Evolutionary conservation across 2,329 filamentous ascomycete genomes (phyloP), one percentile per base, ranked within the genome.

Genomic region (Cercospora citrullina): DNA sequence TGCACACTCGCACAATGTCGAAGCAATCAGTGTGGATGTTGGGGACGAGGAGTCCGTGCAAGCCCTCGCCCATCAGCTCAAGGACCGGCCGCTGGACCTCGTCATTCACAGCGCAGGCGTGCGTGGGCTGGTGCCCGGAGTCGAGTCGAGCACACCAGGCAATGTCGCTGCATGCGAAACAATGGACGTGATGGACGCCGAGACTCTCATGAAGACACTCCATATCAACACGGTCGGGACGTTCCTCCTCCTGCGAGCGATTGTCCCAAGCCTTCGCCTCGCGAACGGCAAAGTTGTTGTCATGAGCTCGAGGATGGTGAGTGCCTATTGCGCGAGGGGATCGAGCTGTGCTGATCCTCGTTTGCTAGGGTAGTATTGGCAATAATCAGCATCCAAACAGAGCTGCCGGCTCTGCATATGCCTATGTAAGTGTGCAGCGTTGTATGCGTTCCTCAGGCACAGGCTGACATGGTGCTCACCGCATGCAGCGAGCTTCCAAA

Each of bases 51-150:
- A 31, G 0, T 73, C 76, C 10, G 70, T 80, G 58, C 33, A 65
- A n/a, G 7, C 59, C 12, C 69, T 79, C n/a, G 65, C 68, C 1
- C 30, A 64, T 3, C 1, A 36, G 1, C 26, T 80, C 7, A 31
- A 68, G 10, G 65, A 57, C 18, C 68, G 42, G 1, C 75, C 75
- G 0, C 77, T 84, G 51, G 73, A 78, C 60, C 73, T 83, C 0
- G 48, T 84, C 9, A 75, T 84, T 48, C 82, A 84, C 76, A 78
- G 76, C 65, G 81, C 81, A 6, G 82, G 82, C 5, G 75, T 83
- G 55, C 77, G 82, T 6, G 82, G 82, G 6, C 77, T 84, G 1
- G 81, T 83, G 0, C 76, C 78, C 0, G 30, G 60, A 0, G 67
- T 79, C 6, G 72, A 75, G 30, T 16, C 66, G 9, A 31, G 72